phyloP scores from a whole-genome alignment of 345 rosid species.

The Iberis pinnata region DNA sequence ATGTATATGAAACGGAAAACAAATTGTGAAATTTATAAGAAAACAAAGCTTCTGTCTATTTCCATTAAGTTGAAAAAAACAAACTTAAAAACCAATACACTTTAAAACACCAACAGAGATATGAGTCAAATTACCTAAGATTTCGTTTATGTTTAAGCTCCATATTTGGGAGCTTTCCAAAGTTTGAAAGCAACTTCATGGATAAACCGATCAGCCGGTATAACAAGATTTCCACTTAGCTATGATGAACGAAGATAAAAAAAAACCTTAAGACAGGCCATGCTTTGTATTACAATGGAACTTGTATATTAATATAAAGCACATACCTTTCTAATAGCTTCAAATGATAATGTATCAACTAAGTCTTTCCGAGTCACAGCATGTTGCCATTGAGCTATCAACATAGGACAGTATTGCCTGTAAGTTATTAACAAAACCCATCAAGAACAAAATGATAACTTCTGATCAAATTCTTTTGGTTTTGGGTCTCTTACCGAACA shows the following conservation, averaged over 20 bases:
- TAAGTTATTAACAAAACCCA: constrained; percentile 19
- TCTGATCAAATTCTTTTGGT: background rate
- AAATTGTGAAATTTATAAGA: too few species aligned
- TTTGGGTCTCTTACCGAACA: background rate
- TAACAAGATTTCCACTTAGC: constrained; percentile 64
- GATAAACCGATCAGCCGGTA: constrained; percentile 86
- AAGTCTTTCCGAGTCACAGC: constrained; percentile 79
- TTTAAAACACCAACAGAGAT: too few species aligned
- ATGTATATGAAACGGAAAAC: too few species aligned
- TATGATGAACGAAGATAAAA: constrained; percentile 28
- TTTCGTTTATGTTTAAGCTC: constrained; percentile 43
- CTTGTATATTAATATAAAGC: background rate
- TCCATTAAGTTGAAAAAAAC: too few species aligned
- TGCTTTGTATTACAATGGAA: background rate
- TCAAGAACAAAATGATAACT: constrained; percentile 7
- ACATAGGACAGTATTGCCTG: constrained; percentile 79
- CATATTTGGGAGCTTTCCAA: constrained; percentile 99
- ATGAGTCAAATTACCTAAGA: too few species aligned
- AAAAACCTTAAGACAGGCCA: constrained; percentile 1
- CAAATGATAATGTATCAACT: constrained; percentile 53
- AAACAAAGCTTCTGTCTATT: too few species aligned
- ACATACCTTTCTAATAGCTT: constrained; percentile 63
- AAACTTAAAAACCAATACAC: too few species aligned
- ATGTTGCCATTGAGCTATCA: constrained; percentile 80
- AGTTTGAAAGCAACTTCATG: constrained; percentile 97